Evolutionary conservation across 345 rosid species (phyloP), one percentile per base, ranked within the genome.

Genomic region (Noccaea bulbosa): DNA sequence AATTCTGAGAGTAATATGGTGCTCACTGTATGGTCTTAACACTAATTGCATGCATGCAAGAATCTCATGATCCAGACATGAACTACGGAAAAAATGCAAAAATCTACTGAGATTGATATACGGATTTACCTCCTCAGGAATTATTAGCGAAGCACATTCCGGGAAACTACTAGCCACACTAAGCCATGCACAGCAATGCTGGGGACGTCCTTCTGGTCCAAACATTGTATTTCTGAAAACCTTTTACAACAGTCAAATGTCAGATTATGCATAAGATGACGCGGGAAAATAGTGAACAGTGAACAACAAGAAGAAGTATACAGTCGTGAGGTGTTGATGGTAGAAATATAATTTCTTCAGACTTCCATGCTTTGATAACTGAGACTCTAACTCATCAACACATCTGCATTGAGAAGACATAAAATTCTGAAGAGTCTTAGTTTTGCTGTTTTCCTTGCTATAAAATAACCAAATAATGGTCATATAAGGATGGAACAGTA

Each of bases 141-240:
- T 83, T 74, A 94, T 84, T 59, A 93, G 77, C 61, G 98, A 94
- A 81, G 98, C 93, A 79, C 99, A 94, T 74, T 92, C 98, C 35
- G 94, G 97, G 73, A 94, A 94, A 71, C 98, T 92, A 80, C 98
- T 87, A 69, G 98, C 99, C 79, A 90, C 97, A 73, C 99, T 93
- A 75, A 94, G 97, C 99, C 99, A 94, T 67, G 99, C 98, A 88
- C 99, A 94, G 64, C 99, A 94, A 77, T 94, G 99, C 74, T 94
- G 99, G 62, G 98, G 99, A 72, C 98, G 96, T 69, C 99, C 99
- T 83, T 94, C 99, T 67, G 98, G 98, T 52, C 99, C 98, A 84
- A 94, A 94, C 99, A 94, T 94, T 66, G 99, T 94, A 84, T 92
- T 94, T 75, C 98, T 82, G 78, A 94, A 94, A 73, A 94, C 97